phyloP scores from a whole-genome alignment of 2,329 filamentous ascomycete species.

The Pseudopyricularia javanii region DNA sequence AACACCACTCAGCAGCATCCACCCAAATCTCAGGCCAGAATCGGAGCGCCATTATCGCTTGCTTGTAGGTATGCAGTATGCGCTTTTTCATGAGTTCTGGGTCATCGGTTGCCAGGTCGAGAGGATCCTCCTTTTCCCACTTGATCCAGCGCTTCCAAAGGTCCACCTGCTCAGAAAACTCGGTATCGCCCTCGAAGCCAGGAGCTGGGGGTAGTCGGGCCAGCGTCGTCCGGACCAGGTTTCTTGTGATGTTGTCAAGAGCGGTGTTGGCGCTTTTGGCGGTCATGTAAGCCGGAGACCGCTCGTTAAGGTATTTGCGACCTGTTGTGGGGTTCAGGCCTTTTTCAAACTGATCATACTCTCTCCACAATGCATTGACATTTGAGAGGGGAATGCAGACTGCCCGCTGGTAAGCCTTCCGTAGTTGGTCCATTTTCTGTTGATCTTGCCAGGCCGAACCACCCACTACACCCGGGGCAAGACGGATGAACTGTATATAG shows the following conservation, averaged over 20 bases:
- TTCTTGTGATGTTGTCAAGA: slow-evolving; percentile 75
- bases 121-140: slow-evolving; percentile 88
- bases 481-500: slow-evolving; percentile 87
- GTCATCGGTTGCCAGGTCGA: slow-evolving; percentile 78
- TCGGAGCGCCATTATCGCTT: slow-evolving; percentile 81
- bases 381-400: slow-evolving; percentile 77
- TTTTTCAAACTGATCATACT: slow-evolving; percentile 96
- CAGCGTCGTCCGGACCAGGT: slow-evolving; percentile 63
- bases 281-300: slow-evolving; percentile 89
- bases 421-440: slow-evolving; percentile 91
- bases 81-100: slow-evolving; percentile 61
- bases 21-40: slow-evolving; percentile 97
- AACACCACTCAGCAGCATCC: slow-evolving; percentile 87
- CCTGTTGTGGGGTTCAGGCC: slow-evolving; percentile 85
- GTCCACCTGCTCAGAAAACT: slow-evolving; percentile 73
- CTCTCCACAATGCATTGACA: slow-evolving; percentile 82
- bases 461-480: slow-evolving; percentile 72
- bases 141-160: slow-evolving; percentile 90
- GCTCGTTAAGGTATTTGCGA: slow-evolving; percentile 87
- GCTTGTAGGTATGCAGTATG: slow-evolving; percentile 83
- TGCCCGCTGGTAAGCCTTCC: slow-evolving; percentile 85
- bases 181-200: slow-evolving; percentile 76
- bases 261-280: slow-evolving; percentile 83
- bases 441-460: slow-evolving; percentile 90
- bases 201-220: slow-evolving; percentile 71